Percentiles rank a stretch among this genome's conserved stretches.
phyloP scores from a whole-genome alignment of 2,329 filamentous ascomycete species.

The Cryphonectria japonica region DNA sequence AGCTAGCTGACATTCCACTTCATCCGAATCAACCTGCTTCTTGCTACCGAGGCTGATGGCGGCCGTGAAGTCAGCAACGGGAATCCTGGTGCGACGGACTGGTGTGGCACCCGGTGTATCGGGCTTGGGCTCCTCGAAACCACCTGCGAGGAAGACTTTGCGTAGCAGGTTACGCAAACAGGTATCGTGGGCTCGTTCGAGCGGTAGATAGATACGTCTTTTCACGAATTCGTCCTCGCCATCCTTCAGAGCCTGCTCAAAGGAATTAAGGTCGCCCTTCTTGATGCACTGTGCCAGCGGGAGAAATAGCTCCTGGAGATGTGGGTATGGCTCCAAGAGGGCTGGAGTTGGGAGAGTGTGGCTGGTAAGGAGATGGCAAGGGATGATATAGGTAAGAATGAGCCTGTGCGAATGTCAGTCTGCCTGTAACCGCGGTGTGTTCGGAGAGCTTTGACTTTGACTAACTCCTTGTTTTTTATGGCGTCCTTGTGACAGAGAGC shows the following conservation, averaged over 20 bases:
- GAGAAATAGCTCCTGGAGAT: slow-evolving; percentile 75
- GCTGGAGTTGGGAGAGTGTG: slow-evolving; percentile 77
- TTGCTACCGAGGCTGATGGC: slow-evolving; percentile 76
- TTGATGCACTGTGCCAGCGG: slow-evolving; percentile 81
- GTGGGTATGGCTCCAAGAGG: slow-evolving; percentile 76
- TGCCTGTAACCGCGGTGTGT: neutral
- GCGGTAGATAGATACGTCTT: slow-evolving; percentile 88
- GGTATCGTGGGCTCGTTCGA: slow-evolving; percentile 91
- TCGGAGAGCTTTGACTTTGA: slow-evolving; percentile 28
- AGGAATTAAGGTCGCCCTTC: slow-evolving; percentile 78
- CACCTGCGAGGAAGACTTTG: slow-evolving; percentile 86
- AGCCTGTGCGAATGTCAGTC: slow-evolving; percentile 56
- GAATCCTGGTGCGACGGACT: slow-evolving; percentile 75
- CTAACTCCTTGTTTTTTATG: slow-evolving; percentile 78
- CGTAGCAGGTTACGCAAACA: slow-evolving; percentile 88
- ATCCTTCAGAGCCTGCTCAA: slow-evolving; percentile 78
- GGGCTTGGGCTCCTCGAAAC: slow-evolving; percentile 76
- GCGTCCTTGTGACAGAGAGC: slow-evolving; percentile 76
- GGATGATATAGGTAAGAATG: slow-evolving; percentile 93
- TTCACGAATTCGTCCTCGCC: slow-evolving; percentile 94
- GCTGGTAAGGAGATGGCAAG: slow-evolving; percentile 85
- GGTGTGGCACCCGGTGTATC: slow-evolving; percentile 52
- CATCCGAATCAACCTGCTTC: slow-evolving; percentile 77
- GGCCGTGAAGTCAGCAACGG: slow-evolving; percentile 81
- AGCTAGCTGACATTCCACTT: slow-evolving; percentile 92